Evolutionary conservation across 208 protist species (phyloP), one percentile per base, ranked within the genome.

Genomic region (Polymyxa betae): DNA sequence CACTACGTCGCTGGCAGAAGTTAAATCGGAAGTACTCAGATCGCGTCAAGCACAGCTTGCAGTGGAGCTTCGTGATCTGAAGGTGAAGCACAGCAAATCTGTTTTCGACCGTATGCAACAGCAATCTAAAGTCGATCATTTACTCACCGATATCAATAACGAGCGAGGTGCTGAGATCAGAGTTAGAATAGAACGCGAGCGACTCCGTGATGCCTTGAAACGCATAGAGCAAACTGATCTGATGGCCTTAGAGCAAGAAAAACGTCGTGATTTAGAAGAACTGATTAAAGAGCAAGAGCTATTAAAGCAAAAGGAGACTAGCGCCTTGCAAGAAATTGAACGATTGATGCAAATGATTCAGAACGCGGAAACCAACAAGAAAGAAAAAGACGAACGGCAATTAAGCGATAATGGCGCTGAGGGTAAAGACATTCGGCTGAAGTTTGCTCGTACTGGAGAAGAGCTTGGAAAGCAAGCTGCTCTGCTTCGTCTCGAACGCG

Each of bases 281-380:
- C 72, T 82, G 16, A 82, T 43, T n/a, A 82, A 82, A 43, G 72
- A 82, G 72, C 72, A 82, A 43, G 72, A 82, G n/a, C n/a, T 82
- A 20, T 82, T 82, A n/a, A 82, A 82, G 72, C 5, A 82, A n/a
- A 82, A 82, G n/a, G 72, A 82, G 72, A 43, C n/a, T 5, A 5
- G 5, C 5, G 72, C 72, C 16, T 43, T 82, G 16, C 16, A 35
- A 35, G 72, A 82, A n/a, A 82, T 82, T 43, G 16, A 82, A 35
- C 5, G n/a, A 43, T 43, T 82, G 12, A n/a, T 82, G 5, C 10
- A 35, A 43, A 5, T 40, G 35, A 82, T 82, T 20, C n/a, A n/a
- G n/a, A n/a, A 35, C 35, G 16, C 72, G 35, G 35, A 82, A 20
- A 82, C 5, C 72, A 20, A 5, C 72, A 82, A 82, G 35, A 43